Evolutionary conservation across 805 yeast genomes (phyloP).

Genomic region (Wickerhamiella azyma): DNA sequence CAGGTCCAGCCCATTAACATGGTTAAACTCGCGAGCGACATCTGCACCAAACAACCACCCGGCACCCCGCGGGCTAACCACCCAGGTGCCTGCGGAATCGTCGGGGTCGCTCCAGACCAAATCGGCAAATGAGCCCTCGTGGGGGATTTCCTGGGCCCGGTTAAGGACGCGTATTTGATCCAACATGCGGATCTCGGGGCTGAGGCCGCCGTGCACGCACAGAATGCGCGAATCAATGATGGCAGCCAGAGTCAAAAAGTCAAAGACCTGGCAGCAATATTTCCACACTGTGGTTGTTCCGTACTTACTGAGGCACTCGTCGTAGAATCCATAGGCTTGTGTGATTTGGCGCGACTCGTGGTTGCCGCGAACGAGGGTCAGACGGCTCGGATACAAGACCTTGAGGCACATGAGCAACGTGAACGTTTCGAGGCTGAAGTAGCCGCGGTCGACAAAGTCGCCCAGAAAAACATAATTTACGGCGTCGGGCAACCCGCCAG

Average conservation of each 20-base stretch:
- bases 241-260: conserved; percentile 86
- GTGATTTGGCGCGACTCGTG: conserved; percentile 96
- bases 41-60: conserved; percentile 95
- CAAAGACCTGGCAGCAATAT: conserved; percentile 92
- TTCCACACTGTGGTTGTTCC: conserved; percentile 95
- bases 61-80: conserved; percentile 94
- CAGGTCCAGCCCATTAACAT: conserved; percentile 73
- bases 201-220: conserved; percentile 94
- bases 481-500: conserved; percentile 79
- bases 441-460: conserved; percentile 97
- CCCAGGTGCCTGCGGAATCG: conserved; percentile 88
- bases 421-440: conserved; percentile 85
- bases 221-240: conserved; percentile 86
- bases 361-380: conserved; percentile 92
- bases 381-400: conserved; percentile 70
- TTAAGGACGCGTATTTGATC: conserved; percentile 91
- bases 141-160: conserved; percentile 97
- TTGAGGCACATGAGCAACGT: conserved; percentile 86
- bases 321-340: conserved; percentile 97
- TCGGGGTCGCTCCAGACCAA: conserved; percentile 97
- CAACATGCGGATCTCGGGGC: conserved; percentile 94
- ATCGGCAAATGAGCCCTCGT: conserved; percentile 97
- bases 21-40: conserved; percentile 91
- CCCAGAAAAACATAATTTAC: conserved; percentile 80
- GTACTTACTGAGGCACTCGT: conserved; percentile 83